These are phyloP conservation scores for Fragilaria crotonensis DNA, from an alignment of 108 stramenopile species.

Conservation along the genomic window DNA sequence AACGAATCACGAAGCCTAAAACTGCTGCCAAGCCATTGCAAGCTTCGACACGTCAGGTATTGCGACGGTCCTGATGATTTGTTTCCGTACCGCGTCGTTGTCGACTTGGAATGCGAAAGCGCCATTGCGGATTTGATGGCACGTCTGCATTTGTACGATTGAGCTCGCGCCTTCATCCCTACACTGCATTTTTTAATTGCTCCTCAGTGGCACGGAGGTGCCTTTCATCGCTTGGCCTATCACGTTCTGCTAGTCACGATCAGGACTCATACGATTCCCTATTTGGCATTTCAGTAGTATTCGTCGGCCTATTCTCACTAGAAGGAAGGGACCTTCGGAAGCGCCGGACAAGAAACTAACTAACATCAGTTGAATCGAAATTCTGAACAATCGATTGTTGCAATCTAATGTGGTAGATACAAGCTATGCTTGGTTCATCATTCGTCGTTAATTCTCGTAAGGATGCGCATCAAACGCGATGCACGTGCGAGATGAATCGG, in stretches of 20 bases:
- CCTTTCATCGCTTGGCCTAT: slow-evolving; percentile 74
- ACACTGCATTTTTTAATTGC: slow-evolving; percentile 65
- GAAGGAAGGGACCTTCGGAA: slow-evolving; percentile 71
- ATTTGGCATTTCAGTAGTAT: slow-evolving; percentile 87
- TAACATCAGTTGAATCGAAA: too few relatives aligned
- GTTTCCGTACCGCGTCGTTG: slow-evolving; percentile 51
- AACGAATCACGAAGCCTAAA: slow-evolving; percentile 38
- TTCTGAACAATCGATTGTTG: too few relatives aligned
- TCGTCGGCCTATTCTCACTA: slow-evolving; percentile 65
- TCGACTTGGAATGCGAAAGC: slow-evolving; percentile 65
- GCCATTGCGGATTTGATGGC: slow-evolving; percentile 55
- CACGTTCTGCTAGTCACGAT: slow-evolving; percentile 75
- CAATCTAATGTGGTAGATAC: too few relatives aligned
- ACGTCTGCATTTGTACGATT: slow-evolving; percentile 36
- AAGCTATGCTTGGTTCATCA: too few relatives aligned
- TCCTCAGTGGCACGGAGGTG: slow-evolving; percentile 54
- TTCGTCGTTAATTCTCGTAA: too few relatives aligned
- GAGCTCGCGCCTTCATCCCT: slow-evolving; percentile 61
- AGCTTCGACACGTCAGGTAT: slow-evolving; percentile 46
- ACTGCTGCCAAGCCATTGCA: slow-evolving; percentile 44
- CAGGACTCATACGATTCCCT: slow-evolving; percentile 15
- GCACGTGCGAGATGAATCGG: too few relatives aligned
- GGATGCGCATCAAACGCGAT: too few relatives aligned
- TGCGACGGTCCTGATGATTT: slow-evolving; percentile 27
- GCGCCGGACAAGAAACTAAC: slow-evolving; percentile 84